Conservation (phyloP, 2,329 filamentous ascomycete species). For the Ambrosiella cleistominuta region DNA sequence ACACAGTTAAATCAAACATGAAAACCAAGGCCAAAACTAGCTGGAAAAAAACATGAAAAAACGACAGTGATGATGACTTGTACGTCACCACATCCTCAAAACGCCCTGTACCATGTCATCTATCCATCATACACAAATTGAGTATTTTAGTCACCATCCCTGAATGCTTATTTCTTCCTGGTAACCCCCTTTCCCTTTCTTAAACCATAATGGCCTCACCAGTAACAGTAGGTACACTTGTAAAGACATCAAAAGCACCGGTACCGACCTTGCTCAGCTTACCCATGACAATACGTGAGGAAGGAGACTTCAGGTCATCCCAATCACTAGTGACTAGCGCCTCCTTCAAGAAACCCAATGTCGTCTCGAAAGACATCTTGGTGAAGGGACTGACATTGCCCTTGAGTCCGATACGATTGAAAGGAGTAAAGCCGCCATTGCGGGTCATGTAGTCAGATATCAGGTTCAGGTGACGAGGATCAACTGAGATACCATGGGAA, state of each 20-base stretch:
- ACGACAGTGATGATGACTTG: no score
- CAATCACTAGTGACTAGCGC: conserved; percentile 78
- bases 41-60: neutral
- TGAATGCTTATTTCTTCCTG: neutral
- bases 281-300: conserved; percentile 75
- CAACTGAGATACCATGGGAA: conserved; percentile 81
- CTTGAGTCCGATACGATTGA: conserved; percentile 77
- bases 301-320: conserved; percentile 75
- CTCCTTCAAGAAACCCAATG: conserved; percentile 80
- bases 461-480: conserved; percentile 80
- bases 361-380: conserved; percentile 99
- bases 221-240: conserved; percentile 33
- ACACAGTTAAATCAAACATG: no score
- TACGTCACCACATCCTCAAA: neutral
- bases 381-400: conserved; percentile 80
- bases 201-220: conserved; percentile 22
- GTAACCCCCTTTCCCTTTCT: neutral
- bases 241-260: conserved; percentile 77
- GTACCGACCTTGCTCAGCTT: conserved; percentile 70
- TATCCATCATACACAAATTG: neutral
- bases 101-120: neutral
- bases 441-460: conserved; percentile 98
- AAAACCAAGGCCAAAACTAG: neutral
- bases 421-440: conserved; percentile 71
- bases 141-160: neutral